Base-by-base conservation (phyloP, 2,329 filamentous ascomycete genomes). In the Apiospora arundinis region DNA sequence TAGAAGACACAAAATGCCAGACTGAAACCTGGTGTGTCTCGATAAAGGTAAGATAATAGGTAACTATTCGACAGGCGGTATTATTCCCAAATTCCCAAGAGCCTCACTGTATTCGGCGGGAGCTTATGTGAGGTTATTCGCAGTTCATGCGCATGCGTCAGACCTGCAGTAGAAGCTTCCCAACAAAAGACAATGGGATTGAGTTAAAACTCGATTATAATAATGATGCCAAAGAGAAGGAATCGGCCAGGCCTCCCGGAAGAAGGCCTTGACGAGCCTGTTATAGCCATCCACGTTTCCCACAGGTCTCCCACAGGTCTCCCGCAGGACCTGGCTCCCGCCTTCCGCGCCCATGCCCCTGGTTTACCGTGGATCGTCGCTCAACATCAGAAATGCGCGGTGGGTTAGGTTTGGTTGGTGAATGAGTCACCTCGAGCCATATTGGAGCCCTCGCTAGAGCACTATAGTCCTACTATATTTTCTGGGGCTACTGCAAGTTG, bases 71-170 rank as follows among this genome's bases (percentile, higher is more conserved):
- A 60, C 52, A 21, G 52, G 32, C 16, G 16, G 37, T 40, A 60
- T 63, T 37, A 63, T 63, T 40, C 28, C 56, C 37, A 60, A 40
- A 28, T n/a, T 32, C 56, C 70, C 37, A 44, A 56, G 74, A 75
- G 71, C 73, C 71, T 70, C 72, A 48, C 71, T 74, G 73, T 73
- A 73, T 73, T 67, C 32, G 70, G 70, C 70, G 72, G 76, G 74
- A 72, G 74, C 74, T 78, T 75, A 73, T 72, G 72, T 78, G 78
- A 80, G 72, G 75, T 68, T 80, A 79, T 80, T 77, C 77, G 78
- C 76, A 79, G 75, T 75, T 79, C 76, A 78, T 78, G 77, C 77
- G 75, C 77, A 44, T 49, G 71, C 69, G 56, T 63, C 68, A 71
- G 70, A 75, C 72, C 71, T 75, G 76, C 74, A 76, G 73, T 70